These are phyloP conservation scores for Porcisia hertigi DNA, from an alignment of 208 protist species.

Conservation along the genomic window DNA sequence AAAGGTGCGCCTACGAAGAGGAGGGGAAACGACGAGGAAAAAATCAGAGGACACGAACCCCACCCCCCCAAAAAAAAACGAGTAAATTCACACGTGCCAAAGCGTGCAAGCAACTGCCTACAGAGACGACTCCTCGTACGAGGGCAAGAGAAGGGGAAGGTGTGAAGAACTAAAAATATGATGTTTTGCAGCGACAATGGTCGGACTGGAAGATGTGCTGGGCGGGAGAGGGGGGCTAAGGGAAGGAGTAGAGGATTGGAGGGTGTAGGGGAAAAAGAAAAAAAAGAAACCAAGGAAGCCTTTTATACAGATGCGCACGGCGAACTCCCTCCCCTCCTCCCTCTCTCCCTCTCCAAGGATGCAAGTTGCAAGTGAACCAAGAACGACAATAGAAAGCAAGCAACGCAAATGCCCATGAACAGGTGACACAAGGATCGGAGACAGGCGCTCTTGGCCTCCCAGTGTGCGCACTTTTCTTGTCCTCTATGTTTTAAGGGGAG, in stretches of 20 bases:
- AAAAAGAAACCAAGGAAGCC: background rate
- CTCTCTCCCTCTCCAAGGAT: background rate
- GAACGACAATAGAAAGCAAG: no score
- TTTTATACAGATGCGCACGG: background rate
- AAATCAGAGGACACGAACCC: background rate
- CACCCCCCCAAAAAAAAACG: background rate
- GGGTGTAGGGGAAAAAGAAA: background rate
- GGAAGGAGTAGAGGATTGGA: background rate
- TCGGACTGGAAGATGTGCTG: background rate
- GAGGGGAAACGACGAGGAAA: background rate
- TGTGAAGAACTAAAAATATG: background rate
- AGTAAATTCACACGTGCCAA: background rate
- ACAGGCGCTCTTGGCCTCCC: no score
- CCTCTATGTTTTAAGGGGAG: background rate
- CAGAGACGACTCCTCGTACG: background rate
- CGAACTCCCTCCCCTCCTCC: background rate
- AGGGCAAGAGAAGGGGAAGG: background rate
- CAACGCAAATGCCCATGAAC: no score
- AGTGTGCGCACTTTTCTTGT: no score
- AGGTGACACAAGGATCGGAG: no score
- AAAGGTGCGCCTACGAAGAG: background rate
- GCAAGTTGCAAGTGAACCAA: no score
- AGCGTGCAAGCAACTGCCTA: background rate
- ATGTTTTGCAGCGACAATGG: background rate
- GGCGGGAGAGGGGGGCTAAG: background rate